Base-by-base conservation (phyloP, 1,284 basidiomycete genomes). In the Coriolopsis trogii region DNA sequence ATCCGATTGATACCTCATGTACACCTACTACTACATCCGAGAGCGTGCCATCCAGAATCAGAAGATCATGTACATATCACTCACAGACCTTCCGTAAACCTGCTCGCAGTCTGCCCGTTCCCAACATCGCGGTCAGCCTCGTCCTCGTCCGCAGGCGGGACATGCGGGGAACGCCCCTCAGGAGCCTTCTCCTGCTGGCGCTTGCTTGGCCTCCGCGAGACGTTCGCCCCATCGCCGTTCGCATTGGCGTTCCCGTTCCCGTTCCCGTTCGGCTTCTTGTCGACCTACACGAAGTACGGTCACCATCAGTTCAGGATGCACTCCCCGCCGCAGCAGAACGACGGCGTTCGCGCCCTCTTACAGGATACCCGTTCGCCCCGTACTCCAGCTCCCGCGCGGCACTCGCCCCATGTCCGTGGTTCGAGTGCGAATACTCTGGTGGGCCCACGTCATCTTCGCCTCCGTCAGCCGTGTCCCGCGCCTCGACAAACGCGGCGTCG, bases 171-270 rank as follows among this genome's bases (percentile, higher is more conserved):
- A 10, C 72, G 71, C 1, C 78, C 81, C 63, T 86, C 84, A 0
- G 85, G 84, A 7, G 87, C 84, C 69, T 89, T 89, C 67, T 89
- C 87, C 66, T 81, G 74, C 68, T 83, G 85, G 31, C 87, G 78
- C 65, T 79, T 77, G 63, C 79, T 85, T 29, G 76, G 71, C 44
- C 75, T 68, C 37, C 78, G 73, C 21, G 72, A 64, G 10, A 77
- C 64, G 34, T 71, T 70, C 9, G 63, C 68, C 28, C 65, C 63
- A 4, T 56, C 65, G 13, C 64, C 70, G 1, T 34, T 18, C 6
- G 6, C 33, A 9, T 34, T 16, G n/a, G n/a, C n/a, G n/a, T n/a
- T 18, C 33, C 33, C 33, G 33, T n/a, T n/a, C 18, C 63, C 51
- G 30, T 20, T 39, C 3, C 6, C 44, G 4, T 36, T 34, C 2